Evolutionary conservation across 345 rosid species (phyloP).

Genomic region (Brassica cretica): DNA sequence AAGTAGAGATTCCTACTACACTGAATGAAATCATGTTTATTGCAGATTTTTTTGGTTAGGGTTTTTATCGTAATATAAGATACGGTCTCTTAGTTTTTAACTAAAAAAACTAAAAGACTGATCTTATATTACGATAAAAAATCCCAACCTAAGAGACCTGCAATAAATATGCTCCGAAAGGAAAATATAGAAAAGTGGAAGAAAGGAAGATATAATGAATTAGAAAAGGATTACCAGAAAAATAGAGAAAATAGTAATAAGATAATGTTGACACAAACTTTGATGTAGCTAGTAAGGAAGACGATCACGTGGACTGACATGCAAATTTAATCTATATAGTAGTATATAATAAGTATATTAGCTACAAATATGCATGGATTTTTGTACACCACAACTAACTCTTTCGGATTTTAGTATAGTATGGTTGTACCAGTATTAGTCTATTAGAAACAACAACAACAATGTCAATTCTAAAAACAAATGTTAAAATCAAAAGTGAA

Average conservation of each 20-base stretch:
- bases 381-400: slow-evolving; percentile 37
- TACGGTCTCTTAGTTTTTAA: too few species aligned
- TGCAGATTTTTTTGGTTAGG: too few species aligned
- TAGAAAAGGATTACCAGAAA: neutral
- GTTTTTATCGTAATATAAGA: too few species aligned
- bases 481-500: neutral
- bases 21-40: neutral
- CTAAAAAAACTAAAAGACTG: too few species aligned
- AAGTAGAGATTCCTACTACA: neutral
- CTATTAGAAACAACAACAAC: neutral
- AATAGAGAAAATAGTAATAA: slow-evolving; percentile 9
- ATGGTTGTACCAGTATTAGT: slow-evolving; percentile 17
- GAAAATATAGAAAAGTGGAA: neutral
- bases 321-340: slow-evolving; percentile 31
- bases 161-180: neutral
- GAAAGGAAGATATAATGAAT: neutral
- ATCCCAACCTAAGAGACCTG: too few species aligned
- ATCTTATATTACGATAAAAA: too few species aligned
- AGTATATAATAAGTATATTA: neutral
- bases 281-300: slow-evolving; percentile 18
- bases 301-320: slow-evolving; percentile 41
- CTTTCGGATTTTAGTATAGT: slow-evolving; percentile 21
- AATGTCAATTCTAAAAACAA: neutral
- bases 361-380: slow-evolving; percentile 24
- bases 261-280: slow-evolving; percentile 33